Base-by-base conservation (phyloP, 805 yeast species). In the Spathaspora girioi region DNA sequence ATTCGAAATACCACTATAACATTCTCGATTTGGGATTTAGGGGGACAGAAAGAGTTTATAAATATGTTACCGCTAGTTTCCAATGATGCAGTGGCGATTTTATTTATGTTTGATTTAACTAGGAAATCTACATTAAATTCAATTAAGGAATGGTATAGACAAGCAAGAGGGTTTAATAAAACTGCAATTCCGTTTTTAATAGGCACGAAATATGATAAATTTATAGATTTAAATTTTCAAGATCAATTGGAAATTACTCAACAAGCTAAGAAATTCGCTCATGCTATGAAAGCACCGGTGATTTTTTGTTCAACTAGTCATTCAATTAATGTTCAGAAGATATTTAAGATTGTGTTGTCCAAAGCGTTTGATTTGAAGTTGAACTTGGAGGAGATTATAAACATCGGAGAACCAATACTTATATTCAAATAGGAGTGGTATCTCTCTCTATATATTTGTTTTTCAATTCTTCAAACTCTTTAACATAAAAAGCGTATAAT, bases 1-100 rank as follows among this genome's bases (percentile, higher is more conserved):
- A 85, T 93, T 50, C 83, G 91, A 50, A 84, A 88, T 53, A 91
- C 97, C 2, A 90, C 89, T 57, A 89, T 93, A 50, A 86, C 94
- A 38, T 93, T 93, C 64, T 84, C 94, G 19, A 86, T 93, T 31
- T 93, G 97, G 96, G 99, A 93, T 68, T 72, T 93, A 11, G 99
- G 99, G 20, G 99, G 99, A 1, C 96, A 92, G 60, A 81, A 89
- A 48, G 97, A 94, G 67, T 93, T 90, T 69, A 89, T 91, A 50
- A 93, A 93, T 66, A 93, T 93, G 99, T 74, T 94, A 40, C 97
- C 97, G 19, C 75, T 93, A 51, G 97, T 93, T 12, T 86, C 96
- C 14, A 84, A 87, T 56, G 97, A 92, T 55, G 94, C 98, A 0
- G 94, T 91, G 12, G 96, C 97, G 1, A 82, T 93, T 23, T 75